Conservation (phyloP, 805 yeast species). For the Hanseniaspora jakobsenii region DNA sequence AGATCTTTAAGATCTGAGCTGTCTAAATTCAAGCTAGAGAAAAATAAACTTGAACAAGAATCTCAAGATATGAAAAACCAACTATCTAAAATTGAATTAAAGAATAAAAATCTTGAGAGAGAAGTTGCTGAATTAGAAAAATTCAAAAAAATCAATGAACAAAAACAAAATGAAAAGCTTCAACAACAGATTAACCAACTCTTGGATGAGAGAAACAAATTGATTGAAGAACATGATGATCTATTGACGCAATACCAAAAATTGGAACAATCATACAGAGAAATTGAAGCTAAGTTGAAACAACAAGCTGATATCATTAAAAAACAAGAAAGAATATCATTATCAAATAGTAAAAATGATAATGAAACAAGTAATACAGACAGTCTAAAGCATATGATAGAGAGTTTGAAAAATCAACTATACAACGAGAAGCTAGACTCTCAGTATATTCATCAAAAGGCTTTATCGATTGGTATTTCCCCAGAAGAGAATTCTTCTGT, state of each 20-base stretch:
- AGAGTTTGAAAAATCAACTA: conserved; percentile 29
- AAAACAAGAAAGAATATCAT: no score
- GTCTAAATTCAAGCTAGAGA: conserved; percentile 29
- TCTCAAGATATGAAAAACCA: neutral
- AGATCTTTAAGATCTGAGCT: conserved; percentile 32
- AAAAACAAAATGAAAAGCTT: conserved; percentile 21
- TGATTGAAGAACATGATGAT: conserved; percentile 32
- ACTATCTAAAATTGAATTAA: conserved; percentile 5
- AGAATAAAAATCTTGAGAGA: conserved; percentile 26
- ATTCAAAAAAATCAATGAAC: conserved; percentile 20
- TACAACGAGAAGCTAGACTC: conserved; percentile 26
- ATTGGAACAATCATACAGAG: neutral
- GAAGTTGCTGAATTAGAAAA: conserved; percentile 30
- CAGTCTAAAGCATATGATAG: conserved; percentile 23
- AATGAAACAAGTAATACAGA: conserved; percentile 27
- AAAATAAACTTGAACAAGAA: conserved; percentile 24
- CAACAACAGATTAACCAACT: conserved; percentile 22
- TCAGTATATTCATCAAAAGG: conserved; percentile 23
- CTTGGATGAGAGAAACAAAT: conserved; percentile 26
- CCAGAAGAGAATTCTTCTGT: no score
- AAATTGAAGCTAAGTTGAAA: neutral
- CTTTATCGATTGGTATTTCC: conserved; percentile 26
- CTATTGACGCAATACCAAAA: conserved; percentile 31
- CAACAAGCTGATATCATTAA: no score
- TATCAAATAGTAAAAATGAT: no score